A percentile compares a stretch with the other conserved stretches of the same genome.
phyloP scores from a whole-genome alignment of 768 basidiomycete species.

The Collybiopsis luxurians region DNA sequence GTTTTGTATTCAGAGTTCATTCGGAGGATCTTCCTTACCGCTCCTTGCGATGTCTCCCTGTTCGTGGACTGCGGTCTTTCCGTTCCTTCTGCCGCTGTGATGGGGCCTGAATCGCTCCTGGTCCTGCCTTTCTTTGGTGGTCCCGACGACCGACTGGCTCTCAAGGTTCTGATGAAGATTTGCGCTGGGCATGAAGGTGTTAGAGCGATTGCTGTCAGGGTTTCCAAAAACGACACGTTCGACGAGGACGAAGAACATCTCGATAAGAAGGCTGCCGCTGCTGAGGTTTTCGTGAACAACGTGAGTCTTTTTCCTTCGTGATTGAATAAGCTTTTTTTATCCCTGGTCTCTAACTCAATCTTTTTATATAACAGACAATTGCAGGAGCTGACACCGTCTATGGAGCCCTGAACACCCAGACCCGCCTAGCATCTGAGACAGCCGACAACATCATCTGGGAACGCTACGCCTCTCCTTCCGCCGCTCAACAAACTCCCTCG shows the following conservation, averaged over 20 bases:
- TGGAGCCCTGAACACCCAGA: conserved; percentile 59
- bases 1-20: conserved; percentile 80
- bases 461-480: conserved; percentile 42
- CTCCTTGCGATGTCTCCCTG: conserved; percentile 75
- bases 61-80: conserved; percentile 74
- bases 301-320: background rate
- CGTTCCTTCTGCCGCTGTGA: conserved; percentile 18
- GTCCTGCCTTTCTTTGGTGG: conserved; percentile 92
- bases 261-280: conserved; percentile 30
- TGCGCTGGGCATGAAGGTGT: conserved; percentile 49
- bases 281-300: conserved; percentile 18
- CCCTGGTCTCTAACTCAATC: conserved; percentile 1
- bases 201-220: conserved; percentile 70
- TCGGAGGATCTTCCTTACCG: conserved; percentile 73
- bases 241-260: conserved; percentile 27
- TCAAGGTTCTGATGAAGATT: conserved; percentile 82
- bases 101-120: conserved; percentile 51
- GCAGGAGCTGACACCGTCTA: conserved; percentile 72
- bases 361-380: conserved; percentile 34
- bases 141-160: conserved; percentile 85
- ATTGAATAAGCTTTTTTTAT: conserved; percentile 1
- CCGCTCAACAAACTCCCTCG: conserved; percentile 21
- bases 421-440: conserved; percentile 69
- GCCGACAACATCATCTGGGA: conserved; percentile 82
- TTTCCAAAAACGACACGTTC: conserved; percentile 44